Conservation (phyloP, 805 yeast genomes). For the Pichia phayaonensis region DNA sequence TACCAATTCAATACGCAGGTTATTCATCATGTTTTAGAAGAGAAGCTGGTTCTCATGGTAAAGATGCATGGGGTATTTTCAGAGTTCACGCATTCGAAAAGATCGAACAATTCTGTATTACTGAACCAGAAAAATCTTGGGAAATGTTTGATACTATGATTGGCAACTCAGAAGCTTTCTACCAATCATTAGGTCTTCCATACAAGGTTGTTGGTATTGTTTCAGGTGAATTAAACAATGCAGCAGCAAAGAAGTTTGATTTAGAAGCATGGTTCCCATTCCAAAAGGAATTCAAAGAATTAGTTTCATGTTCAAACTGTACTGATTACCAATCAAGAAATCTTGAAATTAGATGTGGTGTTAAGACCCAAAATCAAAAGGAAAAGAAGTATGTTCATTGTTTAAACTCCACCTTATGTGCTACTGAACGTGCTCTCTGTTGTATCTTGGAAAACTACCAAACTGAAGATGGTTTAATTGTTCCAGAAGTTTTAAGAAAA, state of each 20-base stretch:
- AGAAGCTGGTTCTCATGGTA: slow-evolving; percentile 99
- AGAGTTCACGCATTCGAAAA: slow-evolving; percentile 98
- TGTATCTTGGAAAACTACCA: slow-evolving; percentile 97
- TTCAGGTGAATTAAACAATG: slow-evolving; percentile 96
- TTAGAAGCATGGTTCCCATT: slow-evolving; percentile 99
- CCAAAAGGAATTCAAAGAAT: slow-evolving; percentile 97
- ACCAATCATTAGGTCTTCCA: slow-evolving; percentile 85
- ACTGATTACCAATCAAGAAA: slow-evolving; percentile 98
- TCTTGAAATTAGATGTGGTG: slow-evolving; percentile 97
- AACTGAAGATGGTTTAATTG: slow-evolving; percentile 87
- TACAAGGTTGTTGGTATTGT: slow-evolving; percentile 97
- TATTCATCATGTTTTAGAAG: slow-evolving; percentile 98
- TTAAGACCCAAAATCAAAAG: slow-evolving; percentile 87
- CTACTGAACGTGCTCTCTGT: slow-evolving; percentile 97
- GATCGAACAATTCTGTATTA: slow-evolving; percentile 90
- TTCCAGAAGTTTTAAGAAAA: slow-evolving; percentile 93
- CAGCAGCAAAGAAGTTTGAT: slow-evolving; percentile 98
- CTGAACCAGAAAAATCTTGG: slow-evolving; percentile 99
- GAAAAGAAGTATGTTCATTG: slow-evolving; percentile 98
- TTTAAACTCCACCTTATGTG: slow-evolving; percentile 93
- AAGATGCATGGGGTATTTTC: slow-evolving; percentile 99
- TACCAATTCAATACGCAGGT: slow-evolving; percentile 95
- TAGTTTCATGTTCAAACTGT: slow-evolving; percentile 98
- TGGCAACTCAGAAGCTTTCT: slow-evolving; percentile 81
- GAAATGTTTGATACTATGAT: slow-evolving; percentile 96